These are phyloP conservation scores for Blastomyces silverae DNA, from an alignment of 2,329 filamentous ascomycete genomes.

Conservation along the genomic window DNA sequence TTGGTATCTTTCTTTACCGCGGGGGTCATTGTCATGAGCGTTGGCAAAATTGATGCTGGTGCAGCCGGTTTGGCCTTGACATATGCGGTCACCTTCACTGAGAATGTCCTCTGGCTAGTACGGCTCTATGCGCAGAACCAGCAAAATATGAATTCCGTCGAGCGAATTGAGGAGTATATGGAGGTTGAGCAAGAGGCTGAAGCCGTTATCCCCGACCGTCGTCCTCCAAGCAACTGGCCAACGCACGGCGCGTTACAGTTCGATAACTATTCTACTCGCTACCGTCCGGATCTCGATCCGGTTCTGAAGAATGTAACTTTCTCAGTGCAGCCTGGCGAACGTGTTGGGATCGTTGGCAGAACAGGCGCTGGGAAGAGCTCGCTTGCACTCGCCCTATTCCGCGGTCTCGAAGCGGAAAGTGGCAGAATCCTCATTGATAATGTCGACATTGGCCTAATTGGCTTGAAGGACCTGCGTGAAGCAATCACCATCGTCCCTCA, in stretches of 20 bases:
- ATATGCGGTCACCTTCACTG: conserved; percentile 93
- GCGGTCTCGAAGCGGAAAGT: conserved; percentile 81
- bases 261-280: conserved; percentile 78
- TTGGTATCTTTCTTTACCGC: conserved; percentile 90
- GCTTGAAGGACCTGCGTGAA: conserved; percentile 85
- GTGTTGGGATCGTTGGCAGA: conserved; percentile 91
- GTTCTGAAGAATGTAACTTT: conserved; percentile 80
- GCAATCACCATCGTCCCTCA: conserved; percentile 97
- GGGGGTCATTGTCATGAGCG: conserved; percentile 76
- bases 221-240: conserved; percentile 77
- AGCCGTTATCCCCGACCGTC: conserved; percentile 66
- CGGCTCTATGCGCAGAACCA: conserved; percentile 91
- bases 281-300: conserved; percentile 77
- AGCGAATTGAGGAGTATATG: conserved; percentile 94
- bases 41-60: conserved; percentile 79
- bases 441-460: conserved; percentile 83
- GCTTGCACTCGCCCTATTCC: conserved; percentile 84
- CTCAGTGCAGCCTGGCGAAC: conserved; percentile 77
- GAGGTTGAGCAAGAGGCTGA: conserved; percentile 91
- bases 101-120: conserved; percentile 95
- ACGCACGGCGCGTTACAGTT: conserved; percentile 81
- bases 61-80: conserved; percentile 89
- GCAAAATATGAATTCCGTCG: conserved; percentile 99
- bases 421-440: conserved; percentile 87
- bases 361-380: conserved; percentile 97